Percentiles rank a stretch among this genome's conserved stretches.
Conservation (phyloP, 2,329 filamentous ascomycete genomes). For the Fusarium compactum region DNA sequence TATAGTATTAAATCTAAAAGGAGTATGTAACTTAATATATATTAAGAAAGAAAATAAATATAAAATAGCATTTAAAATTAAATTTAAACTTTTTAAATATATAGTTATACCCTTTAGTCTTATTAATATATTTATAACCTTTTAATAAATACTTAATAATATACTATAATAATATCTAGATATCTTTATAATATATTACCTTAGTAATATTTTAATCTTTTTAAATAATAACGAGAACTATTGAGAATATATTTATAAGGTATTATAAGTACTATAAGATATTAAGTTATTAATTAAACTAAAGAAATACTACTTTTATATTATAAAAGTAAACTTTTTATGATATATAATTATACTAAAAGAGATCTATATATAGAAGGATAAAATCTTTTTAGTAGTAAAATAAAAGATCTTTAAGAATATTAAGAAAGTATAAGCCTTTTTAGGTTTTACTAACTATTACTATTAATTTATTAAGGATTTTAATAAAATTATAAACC, state of each 20-base stretch:
- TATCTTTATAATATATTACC: constrained; percentile 38
- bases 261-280: constrained; percentile 28
- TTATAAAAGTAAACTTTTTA: constrained; percentile 24
- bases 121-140: not conserved
- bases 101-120: not conserved
- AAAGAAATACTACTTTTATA: constrained; percentile 33
- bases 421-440: constrained; percentile 30
- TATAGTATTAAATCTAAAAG: too few relatives aligned
- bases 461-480: constrained; percentile 32
- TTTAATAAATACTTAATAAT: constrained; percentile 41
- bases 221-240: constrained; percentile 32
- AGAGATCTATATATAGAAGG: constrained; percentile 28
- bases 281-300: constrained; percentile 30
- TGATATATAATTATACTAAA: constrained; percentile 16
- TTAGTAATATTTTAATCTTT: constrained; percentile 43
- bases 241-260: constrained; percentile 29
- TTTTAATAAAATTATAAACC: constrained; percentile 16
- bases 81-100: not conserved
- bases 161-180: constrained; percentile 30
- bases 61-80: not conserved
- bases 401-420: not conserved
- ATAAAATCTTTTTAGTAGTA: constrained; percentile 24
- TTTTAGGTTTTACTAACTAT: too few relatives aligned
- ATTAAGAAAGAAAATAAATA: too few relatives aligned
- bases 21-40: too few relatives aligned